Evolutionary conservation across 108 stramenopile species (phyloP).

Genomic region (Mayamaea pseudoterrestris): DNA sequence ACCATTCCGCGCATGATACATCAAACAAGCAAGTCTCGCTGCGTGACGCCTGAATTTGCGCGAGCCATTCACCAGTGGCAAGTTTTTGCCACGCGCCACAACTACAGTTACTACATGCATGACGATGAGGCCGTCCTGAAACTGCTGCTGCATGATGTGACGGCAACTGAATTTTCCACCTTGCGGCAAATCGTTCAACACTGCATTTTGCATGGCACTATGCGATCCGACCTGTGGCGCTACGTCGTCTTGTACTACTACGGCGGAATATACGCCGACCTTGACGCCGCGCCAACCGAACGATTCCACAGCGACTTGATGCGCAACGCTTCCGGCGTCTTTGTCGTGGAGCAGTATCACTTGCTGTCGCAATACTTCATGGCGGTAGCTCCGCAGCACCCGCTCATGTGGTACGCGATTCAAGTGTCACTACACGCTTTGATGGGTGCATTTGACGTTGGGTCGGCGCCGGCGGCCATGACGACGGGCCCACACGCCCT

Average conservation of each 20-base stretch:
- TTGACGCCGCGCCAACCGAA: conserved; percentile 31
- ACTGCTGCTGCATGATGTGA: conserved; percentile 17
- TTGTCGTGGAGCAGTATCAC: conserved; percentile 38
- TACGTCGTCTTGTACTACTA: conserved; percentile 40
- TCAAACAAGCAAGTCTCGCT: conserved; percentile 29
- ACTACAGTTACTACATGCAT: conserved; percentile 37
- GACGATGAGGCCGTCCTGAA: conserved; percentile 39
- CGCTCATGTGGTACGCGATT: conserved; percentile 48
- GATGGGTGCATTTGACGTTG: conserved; percentile 6
- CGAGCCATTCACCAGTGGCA: conserved; percentile 1
- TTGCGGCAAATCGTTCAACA: conserved; percentile 13
- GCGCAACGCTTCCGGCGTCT: conserved; percentile 20
- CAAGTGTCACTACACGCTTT: conserved; percentile 21
- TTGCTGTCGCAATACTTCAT: conserved; percentile 40
- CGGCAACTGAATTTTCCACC: conserved; percentile 26
- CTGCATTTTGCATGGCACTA: conserved; percentile 16
- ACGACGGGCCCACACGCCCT: conserved; percentile 29
- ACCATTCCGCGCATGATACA: conserved; percentile 26
- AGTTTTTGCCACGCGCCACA: conserved; percentile 3
- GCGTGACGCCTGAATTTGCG: conserved; percentile 12
- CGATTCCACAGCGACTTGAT: conserved; percentile 5
- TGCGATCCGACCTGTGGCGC: conserved; percentile 39
- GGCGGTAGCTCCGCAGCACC: conserved; percentile 53
- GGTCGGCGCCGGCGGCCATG: conserved; percentile 8
- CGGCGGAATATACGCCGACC: conserved; percentile 38